Evolutionary conservation across 2,329 filamentous ascomycete species (phyloP).

Genomic region (Pseudocercospora pini-densiflorae): DNA sequence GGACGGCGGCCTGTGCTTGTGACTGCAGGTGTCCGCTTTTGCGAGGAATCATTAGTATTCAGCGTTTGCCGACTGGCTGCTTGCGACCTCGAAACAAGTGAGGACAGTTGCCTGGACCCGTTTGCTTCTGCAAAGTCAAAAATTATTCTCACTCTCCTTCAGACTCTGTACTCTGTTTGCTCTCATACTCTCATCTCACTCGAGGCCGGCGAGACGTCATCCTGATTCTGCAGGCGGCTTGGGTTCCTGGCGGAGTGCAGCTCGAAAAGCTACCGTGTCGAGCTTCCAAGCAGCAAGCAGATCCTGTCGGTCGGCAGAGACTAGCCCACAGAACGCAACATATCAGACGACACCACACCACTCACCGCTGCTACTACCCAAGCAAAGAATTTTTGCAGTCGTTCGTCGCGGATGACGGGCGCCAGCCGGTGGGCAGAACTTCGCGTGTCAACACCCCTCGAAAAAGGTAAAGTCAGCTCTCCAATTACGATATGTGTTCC

Average conservation of each 20-base stretch:
- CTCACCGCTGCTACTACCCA: background rate
- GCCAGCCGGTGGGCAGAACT: background rate
- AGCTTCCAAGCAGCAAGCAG: background rate
- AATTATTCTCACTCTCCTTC: background rate
- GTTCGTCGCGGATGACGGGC: background rate
- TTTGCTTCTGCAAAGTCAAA: background rate
- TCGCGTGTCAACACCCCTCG: background rate
- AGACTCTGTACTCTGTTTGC: background rate
- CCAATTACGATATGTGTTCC: background rate
- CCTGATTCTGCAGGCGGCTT: background rate
- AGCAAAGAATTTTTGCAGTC: background rate
- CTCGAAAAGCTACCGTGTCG: background rate
- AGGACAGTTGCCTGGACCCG: background rate
- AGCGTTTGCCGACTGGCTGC: slow-evolving; percentile 9
- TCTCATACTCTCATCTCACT: background rate
- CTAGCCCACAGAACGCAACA: background rate
- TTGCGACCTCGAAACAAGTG: background rate
- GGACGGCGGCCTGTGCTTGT: background rate
- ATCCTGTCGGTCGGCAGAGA: background rate
- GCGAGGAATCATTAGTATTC: background rate
- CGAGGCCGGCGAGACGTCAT: background rate
- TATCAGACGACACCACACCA: background rate
- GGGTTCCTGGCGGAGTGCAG: background rate
- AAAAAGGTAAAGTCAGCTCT: slow-evolving; percentile 8
- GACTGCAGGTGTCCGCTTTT: background rate